A percentile compares a stretch with the other conserved stretches of the same genome.
Evolutionary conservation across 805 yeast species (phyloP).

Genomic region (Metschnikowia borealis): DNA sequence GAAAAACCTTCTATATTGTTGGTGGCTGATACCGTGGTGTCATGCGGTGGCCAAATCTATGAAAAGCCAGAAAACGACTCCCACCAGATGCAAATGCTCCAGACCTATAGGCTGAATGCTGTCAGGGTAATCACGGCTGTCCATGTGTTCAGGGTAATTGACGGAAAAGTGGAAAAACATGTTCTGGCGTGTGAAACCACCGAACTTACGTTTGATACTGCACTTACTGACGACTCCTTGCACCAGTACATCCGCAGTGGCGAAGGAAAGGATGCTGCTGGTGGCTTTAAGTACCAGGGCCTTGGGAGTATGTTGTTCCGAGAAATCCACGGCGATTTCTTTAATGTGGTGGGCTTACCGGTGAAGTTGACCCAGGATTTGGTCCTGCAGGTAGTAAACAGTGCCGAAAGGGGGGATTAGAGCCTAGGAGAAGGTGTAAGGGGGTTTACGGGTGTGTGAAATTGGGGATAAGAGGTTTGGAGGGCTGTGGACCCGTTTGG

Average conservation of each 20-base stretch:
- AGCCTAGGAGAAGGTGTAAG: too few relatives aligned
- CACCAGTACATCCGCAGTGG: slow-evolving; percentile 58
- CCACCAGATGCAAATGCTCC: slow-evolving; percentile 29
- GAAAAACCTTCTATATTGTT: slow-evolving; percentile 24
- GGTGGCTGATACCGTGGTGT: slow-evolving; percentile 80
- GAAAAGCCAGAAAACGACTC: slow-evolving; percentile 65
- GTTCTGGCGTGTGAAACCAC: slow-evolving; percentile 26
- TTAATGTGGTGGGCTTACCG: slow-evolving; percentile 87
- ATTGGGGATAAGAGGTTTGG: too few relatives aligned
- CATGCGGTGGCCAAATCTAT: slow-evolving; percentile 53
- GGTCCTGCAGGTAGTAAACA: not conserved
- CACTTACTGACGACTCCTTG: slow-evolving; percentile 52
- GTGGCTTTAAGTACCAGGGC: slow-evolving; percentile 86
- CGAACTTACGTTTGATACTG: slow-evolving; percentile 45
- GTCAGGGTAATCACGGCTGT: slow-evolving; percentile 36
- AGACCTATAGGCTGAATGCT: slow-evolving; percentile 19
- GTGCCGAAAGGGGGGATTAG: fast-evolving
- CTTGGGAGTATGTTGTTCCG: slow-evolving; percentile 62
- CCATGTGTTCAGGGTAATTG: slow-evolving; percentile 19
- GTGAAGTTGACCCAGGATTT: slow-evolving; percentile 15
- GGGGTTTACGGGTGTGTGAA: too few relatives aligned
- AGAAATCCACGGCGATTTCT: slow-evolving; percentile 71
- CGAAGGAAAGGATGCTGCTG: slow-evolving; percentile 84
- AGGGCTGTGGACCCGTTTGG: too few relatives aligned
- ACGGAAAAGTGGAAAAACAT: slow-evolving; percentile 5